Percentiles rank a stretch among this genome's conserved stretches.
phyloP scores from a whole-genome alignment of 148 eudicot species.

The Arctostaphylos glauca region DNA sequence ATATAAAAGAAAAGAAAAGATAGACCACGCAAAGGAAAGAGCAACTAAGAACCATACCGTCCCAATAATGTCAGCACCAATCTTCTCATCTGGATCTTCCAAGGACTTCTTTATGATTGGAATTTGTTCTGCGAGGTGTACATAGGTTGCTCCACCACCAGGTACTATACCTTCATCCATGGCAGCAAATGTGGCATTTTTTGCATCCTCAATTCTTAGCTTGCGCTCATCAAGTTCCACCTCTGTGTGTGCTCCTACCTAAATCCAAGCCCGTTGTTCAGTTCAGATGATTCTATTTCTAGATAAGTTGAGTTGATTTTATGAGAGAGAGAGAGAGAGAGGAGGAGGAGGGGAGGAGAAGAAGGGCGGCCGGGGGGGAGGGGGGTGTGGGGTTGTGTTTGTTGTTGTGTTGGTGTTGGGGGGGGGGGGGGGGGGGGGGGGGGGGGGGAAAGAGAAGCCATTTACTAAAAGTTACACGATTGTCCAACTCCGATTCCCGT shows the following conservation, averaged over 20 bases:
- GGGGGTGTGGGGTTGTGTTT: too few relatives aligned
- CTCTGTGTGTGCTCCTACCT: constrained; percentile 97
- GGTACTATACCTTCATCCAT: constrained; percentile 93
- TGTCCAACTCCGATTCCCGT: background rate
- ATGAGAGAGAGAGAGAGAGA: background rate
- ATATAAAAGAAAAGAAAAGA: background rate
- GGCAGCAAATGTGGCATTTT: constrained; percentile 87
- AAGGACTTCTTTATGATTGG: constrained; percentile 44
- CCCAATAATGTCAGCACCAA: constrained; percentile 77
- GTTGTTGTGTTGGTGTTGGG: too few relatives aligned
- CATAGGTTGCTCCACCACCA: constrained; percentile 88
- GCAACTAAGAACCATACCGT: constrained; percentile 44
- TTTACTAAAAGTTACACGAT: background rate
- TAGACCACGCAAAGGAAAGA: constrained; percentile 8
- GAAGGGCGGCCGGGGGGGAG: background rate
- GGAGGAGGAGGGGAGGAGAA: too few relatives aligned
- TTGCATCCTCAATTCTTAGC: constrained; percentile 93
- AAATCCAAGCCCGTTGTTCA: constrained; percentile 18
- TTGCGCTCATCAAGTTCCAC: constrained; percentile 87
- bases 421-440: too few relatives aligned
- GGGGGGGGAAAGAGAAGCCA: background rate
- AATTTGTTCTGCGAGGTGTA: constrained; percentile 80
- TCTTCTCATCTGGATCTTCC: constrained; percentile 70
- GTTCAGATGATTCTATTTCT: background rate
- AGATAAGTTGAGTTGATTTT: background rate